These are phyloP conservation scores for Rheum nobile DNA, from an alignment of 148 eudicot species.

Conservation along the genomic window DNA sequence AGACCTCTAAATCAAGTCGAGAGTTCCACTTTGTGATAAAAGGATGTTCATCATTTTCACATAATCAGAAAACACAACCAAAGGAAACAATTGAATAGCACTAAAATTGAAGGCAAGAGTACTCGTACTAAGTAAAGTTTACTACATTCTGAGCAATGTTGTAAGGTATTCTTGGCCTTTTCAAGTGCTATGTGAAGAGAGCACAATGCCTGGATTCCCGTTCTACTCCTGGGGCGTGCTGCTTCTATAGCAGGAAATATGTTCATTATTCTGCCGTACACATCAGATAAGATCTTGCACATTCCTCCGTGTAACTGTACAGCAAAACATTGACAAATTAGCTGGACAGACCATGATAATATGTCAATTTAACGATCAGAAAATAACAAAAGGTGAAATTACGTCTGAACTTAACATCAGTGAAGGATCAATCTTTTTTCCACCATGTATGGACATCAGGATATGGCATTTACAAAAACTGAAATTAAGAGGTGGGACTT, in stretches of 20 bases:
- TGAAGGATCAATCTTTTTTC: background rate
- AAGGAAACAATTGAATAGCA: background rate
- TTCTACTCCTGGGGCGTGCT: slow-evolving; percentile 81
- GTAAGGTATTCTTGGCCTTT: slow-evolving; percentile 77
- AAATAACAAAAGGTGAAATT: background rate
- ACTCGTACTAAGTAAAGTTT: slow-evolving; percentile 81
- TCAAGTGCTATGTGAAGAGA: slow-evolving; percentile 87
- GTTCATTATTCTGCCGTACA: slow-evolving; percentile 59
- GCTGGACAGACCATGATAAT: background rate
- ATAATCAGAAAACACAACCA: background rate
- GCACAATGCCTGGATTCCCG: slow-evolving; percentile 95
- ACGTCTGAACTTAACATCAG: background rate
- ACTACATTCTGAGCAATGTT: slow-evolving; percentile 88
- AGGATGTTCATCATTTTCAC: background rate
- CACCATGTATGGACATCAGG: background rate
- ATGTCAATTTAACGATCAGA: background rate
- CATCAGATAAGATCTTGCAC: slow-evolving; percentile 64
- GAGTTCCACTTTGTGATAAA: background rate
- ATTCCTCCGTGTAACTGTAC: slow-evolving; percentile 87
- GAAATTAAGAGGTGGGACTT: background rate
- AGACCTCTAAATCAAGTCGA: background rate
- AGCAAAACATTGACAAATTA: slow-evolving; percentile 6
- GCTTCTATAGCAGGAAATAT: slow-evolving; percentile 90
- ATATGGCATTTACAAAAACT: background rate
- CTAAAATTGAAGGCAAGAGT: background rate